phyloP scores from a whole-genome alignment of 495 filamentous ascomycete genomes.

The Niebla homalea region DNA sequence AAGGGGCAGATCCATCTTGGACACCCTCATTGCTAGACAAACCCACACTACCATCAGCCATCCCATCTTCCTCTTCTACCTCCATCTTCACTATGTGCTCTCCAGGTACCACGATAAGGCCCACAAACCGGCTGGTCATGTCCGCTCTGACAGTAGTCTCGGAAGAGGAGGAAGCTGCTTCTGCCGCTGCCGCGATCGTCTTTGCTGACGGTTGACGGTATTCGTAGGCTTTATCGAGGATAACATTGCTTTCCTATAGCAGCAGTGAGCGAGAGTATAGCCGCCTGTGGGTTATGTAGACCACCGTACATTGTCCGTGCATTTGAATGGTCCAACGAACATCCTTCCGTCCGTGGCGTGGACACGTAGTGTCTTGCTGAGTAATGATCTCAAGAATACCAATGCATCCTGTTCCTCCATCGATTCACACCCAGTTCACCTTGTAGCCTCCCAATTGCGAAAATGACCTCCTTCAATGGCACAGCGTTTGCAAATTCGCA shows the following conservation, averaged over 20 bases:
- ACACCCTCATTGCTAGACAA: too few relatives aligned
- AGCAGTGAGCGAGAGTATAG: not conserved
- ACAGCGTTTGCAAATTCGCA: too few relatives aligned
- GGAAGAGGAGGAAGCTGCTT: conserved; percentile 18
- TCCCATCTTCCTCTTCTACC: conserved; percentile 45
- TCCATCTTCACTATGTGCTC: conserved; percentile 78
- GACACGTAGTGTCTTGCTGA: conserved; percentile 51
- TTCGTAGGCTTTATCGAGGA: conserved; percentile 74
- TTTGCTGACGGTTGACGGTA: conserved; percentile 51
- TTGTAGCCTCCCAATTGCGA: too few relatives aligned
- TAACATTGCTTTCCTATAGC: conserved; percentile 63
- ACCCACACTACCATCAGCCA: too few relatives aligned
- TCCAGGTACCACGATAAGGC: conserved; percentile 82
- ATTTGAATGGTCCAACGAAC: conserved; percentile 85
- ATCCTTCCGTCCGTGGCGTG: conserved; percentile 73
- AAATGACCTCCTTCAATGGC: too few relatives aligned
- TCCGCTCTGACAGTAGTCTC: conserved; percentile 39
- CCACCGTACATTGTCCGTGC: conserved; percentile 68
- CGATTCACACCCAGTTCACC: too few relatives aligned
- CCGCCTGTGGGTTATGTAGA: not conserved
- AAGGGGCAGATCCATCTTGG: too few relatives aligned
- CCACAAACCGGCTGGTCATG: conserved; percentile 76
- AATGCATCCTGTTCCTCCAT: conserved; percentile 32
- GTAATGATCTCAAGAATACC: conserved; percentile 33
- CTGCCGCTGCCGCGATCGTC: conserved; percentile 28